Conservation (phyloP, 2,329 filamentous ascomycete species). For the Ceratocystis diversiconidia region DNA sequence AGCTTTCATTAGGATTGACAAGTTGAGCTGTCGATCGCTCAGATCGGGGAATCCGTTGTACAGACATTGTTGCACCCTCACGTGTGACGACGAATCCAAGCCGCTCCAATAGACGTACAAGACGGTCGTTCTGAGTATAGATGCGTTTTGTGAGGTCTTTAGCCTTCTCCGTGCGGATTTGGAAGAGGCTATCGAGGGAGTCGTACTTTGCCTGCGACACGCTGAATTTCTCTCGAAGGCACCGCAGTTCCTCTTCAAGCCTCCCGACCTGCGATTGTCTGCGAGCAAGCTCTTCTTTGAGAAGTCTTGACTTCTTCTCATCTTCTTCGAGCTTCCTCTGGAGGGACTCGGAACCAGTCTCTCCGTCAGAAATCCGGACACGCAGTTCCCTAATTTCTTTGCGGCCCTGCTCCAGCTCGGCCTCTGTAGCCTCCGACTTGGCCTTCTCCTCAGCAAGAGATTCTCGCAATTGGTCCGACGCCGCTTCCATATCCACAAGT, state of each 20-base stretch:
- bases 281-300: constrained; percentile 58
- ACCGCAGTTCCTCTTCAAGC: constrained; percentile 60
- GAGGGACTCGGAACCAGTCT: constrained; percentile 67
- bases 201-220: constrained; percentile 38
- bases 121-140: constrained; percentile 68
- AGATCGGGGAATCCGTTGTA: constrained; percentile 54
- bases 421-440: constrained; percentile 39
- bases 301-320: constrained; percentile 51
- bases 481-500: constrained; percentile 38
- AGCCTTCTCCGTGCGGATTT: constrained; percentile 56
- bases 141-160: constrained; percentile 75
- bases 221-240: constrained; percentile 51
- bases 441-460: constrained; percentile 39
- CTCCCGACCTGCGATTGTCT: constrained; percentile 62
- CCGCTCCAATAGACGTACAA: constrained; percentile 71
- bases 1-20: constrained; percentile 42
- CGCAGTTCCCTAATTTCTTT: constrained; percentile 55
- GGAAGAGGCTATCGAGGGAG: constrained; percentile 42
- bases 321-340: constrained; percentile 62
- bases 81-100: constrained; percentile 72
- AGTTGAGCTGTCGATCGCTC: constrained; percentile 37
- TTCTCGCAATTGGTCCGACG: constrained; percentile 40
- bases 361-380: constrained; percentile 62
- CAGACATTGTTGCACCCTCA: constrained; percentile 55
- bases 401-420: constrained; percentile 48